Evolutionary conservation across 1,139 yeast species (phyloP).

Genomic region (Yamadazyma atmosphaerica): DNA sequence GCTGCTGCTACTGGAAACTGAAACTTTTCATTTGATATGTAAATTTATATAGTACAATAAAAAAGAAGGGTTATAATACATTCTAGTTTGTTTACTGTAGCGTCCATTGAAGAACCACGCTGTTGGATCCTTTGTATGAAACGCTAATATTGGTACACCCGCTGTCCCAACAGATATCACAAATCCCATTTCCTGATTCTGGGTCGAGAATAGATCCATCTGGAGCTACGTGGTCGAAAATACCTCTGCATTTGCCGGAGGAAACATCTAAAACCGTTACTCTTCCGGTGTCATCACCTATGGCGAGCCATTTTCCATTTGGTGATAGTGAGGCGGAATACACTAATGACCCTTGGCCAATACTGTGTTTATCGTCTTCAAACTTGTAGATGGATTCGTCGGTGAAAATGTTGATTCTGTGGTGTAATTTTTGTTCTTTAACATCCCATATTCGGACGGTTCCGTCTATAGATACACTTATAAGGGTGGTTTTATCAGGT

Average conservation of each 20-base stretch:
- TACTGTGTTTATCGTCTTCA: neutral
- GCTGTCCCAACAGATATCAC: constrained; percentile 46
- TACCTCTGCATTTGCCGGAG: constrained; percentile 6
- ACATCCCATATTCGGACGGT: constrained; percentile 69
- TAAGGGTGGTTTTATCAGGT: constrained; percentile 49
- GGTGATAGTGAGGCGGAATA: constrained; percentile 55
- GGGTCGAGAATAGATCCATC: constrained; percentile 8
- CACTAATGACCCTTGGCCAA: constrained; percentile 25
- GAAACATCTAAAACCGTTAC: constrained; percentile 51
- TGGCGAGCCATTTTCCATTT: constrained; percentile 48
- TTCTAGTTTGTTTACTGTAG: neutral
- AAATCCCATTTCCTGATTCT: constrained; percentile 29
- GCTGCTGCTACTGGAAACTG: constrained; percentile 19
- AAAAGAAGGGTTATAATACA: constrained; percentile 4
- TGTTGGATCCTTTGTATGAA: constrained; percentile 43
- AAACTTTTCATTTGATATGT: neutral
- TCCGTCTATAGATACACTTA: constrained; percentile 66
- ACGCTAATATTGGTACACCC: constrained; percentile 34
- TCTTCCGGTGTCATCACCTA: constrained; percentile 65
- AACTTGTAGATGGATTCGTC: constrained; percentile 7
- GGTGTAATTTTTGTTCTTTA: constrained; percentile 28
- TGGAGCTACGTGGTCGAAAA: constrained; percentile 5
- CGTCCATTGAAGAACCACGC: constrained; percentile 31
- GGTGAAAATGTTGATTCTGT: constrained; percentile 10
- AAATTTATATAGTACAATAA: constrained; percentile 3